Percentiles rank a stretch among this genome's conserved stretches.
phyloP scores from a whole-genome alignment of 352 stramenopile species.

The Phytophthora pinifolia region DNA sequence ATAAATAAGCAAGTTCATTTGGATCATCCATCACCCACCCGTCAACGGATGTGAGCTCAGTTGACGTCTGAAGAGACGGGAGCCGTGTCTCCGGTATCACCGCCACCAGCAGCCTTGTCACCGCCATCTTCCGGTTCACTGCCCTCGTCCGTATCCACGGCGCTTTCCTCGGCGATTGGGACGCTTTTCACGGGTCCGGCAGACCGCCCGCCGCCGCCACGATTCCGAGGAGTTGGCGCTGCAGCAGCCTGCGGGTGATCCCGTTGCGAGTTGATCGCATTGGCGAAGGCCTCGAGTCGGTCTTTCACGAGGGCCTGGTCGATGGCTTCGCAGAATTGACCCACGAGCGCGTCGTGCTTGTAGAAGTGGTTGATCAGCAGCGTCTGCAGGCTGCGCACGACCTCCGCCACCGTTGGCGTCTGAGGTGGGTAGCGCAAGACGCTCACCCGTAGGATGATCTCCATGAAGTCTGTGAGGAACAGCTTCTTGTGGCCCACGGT shows the following conservation, averaged over 20 bases:
- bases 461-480: slow-evolving; percentile 78
- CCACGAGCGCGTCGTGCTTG: slow-evolving; percentile 61
- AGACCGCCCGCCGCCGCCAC: slow-evolving; percentile 15
- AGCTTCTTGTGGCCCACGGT: slow-evolving; percentile 72
- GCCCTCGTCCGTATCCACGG: slow-evolving; percentile 16
- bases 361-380: slow-evolving; percentile 68
- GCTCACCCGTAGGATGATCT: slow-evolving; percentile 63
- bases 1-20: too few relatives aligned
- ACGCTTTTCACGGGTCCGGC: slow-evolving; percentile 8
- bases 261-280: slow-evolving; percentile 47
- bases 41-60: too few relatives aligned
- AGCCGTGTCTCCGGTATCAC: not conserved
- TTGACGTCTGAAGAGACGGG: too few relatives aligned
- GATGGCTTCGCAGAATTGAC: slow-evolving; percentile 55
- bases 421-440: slow-evolving; percentile 59
- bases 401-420: slow-evolving; percentile 37
- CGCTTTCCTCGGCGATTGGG: slow-evolving; percentile 20
- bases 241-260: slow-evolving; percentile 5
- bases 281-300: slow-evolving; percentile 58
- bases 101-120: not conserved
- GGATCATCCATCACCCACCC: too few relatives aligned
- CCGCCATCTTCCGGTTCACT: slow-evolving; percentile 13
- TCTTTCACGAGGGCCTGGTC: slow-evolving; percentile 63
- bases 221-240: slow-evolving; percentile 7
- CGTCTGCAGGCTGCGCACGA: slow-evolving; percentile 55